Percentiles rank a stretch among this genome's conserved stretches.
Evolutionary conservation across 1,284 basidiomycete genomes (phyloP).

Genomic region (Ustilago tritici): DNA sequence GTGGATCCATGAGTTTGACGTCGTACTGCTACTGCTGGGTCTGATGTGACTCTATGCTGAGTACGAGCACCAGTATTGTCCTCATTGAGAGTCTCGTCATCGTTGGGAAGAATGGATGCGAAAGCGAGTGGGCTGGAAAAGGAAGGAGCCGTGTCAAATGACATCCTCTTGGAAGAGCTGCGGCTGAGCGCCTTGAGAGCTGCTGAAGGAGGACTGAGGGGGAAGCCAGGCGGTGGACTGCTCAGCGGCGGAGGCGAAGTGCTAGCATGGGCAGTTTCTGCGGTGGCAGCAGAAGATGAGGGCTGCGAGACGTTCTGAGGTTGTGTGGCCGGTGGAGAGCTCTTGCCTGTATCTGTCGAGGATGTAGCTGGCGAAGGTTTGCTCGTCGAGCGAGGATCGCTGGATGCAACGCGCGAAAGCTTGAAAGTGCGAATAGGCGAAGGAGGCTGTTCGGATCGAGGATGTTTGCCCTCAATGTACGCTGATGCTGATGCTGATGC

Average conservation of each 20-base stretch:
- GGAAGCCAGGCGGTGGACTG: conserved; percentile 29
- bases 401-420: conserved; percentile 28
- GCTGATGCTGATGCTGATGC: conserved; percentile 16
- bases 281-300: conserved; percentile 1
- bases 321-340: conserved; percentile 17
- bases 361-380: conserved; percentile 19
- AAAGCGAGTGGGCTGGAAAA: conserved; percentile 68
- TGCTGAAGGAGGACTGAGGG: conserved; percentile 40
- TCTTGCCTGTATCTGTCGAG: conserved; percentile 12
- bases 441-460: conserved; percentile 37
- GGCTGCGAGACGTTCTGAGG: conserved; percentile 20
- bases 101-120: conserved; percentile 60
- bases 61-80: conserved; percentile 15
- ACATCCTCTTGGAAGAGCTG: conserved; percentile 53
- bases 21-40: conserved; percentile 14
- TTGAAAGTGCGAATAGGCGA: conserved; percentile 42
- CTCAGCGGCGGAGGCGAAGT: conserved; percentile 31
- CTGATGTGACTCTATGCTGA: conserved; percentile 7
- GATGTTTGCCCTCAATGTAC: conserved; percentile 32
- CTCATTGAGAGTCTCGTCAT: conserved; percentile 38
- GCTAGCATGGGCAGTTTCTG: conserved; percentile 29
- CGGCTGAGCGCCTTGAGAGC: conserved; percentile 39
- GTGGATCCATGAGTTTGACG: conserved; percentile 26
- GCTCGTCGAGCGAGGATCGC: conserved; percentile 6
- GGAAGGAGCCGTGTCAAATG: conserved; percentile 60